Evolutionary conservation across 805 yeast species (phyloP), one percentile per base, ranked within the genome.

Genomic region (Lachancea thermotolerans): DNA sequence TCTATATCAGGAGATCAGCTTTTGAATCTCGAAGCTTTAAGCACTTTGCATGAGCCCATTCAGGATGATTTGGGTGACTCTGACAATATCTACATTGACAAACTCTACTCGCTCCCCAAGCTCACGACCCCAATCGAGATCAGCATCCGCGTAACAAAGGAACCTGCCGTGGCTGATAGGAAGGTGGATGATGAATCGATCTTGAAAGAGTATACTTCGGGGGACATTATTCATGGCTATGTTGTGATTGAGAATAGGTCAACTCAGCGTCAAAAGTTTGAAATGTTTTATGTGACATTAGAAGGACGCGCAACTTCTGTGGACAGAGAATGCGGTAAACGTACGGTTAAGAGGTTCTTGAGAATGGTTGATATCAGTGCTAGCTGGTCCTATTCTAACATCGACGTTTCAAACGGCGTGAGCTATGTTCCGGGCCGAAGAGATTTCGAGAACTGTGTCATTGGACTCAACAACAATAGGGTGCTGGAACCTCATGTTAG

Each of bases 171-270:
- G 31, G 78, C 80, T 0, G 56, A 54, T 16, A 52, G 58, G 47
- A 74, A 68, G 37, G 60, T 69, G 11, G 76, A 74, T 49, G 75
- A 77, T 5, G 67, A 76, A 46, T 65, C 66, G 57, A 72, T 62
- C 33, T 55, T 75, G 25, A 69, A 70, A 46, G 85, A 80, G 57
- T 83, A 75, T 56, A 76, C 76, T 15, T 80, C 82, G 10, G 87
- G 87, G n/a, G 89, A 82, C 56, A 69, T 70, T 16, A 68, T 83
- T 11, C 73, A 77, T 54, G 91, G 91, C 0, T 77, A 73, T 52
- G 71, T 78, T 44, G 57, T 70, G 7, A 68, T 79, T 27, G 66
- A 73, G 37, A 79, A 79, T 54, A 68, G 63, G 11, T 69, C 79
- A 3, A 57, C 67, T 10, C 58, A 61, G 10, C 74, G 73, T 1